A percentile compares a stretch with the other conserved stretches of the same genome.
Evolutionary conservation across 495 filamentous ascomycete genomes (phyloP).

Genomic region (Xylaria curta): DNA sequence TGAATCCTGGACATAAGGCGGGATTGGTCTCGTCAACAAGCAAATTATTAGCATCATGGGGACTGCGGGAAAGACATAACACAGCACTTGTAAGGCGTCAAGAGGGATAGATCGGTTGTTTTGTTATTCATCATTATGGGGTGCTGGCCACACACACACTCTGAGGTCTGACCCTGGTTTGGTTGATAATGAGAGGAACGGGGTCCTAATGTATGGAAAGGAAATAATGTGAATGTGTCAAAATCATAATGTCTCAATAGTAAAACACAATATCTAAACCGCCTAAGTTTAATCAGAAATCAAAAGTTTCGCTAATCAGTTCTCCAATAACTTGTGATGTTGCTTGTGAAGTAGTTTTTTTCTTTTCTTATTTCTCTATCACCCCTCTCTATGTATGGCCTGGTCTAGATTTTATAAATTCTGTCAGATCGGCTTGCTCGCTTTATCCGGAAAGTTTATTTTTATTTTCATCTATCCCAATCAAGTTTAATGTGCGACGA

Average conservation of each 20-base stretch:
- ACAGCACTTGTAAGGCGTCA: conserved; percentile 18
- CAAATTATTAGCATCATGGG: conserved; percentile 16
- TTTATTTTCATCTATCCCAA: not conserved
- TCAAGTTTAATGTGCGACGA: not conserved
- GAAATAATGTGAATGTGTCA: conserved; percentile 37
- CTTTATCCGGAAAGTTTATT: not conserved
- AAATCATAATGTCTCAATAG: conserved; percentile 44
- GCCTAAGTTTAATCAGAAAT: conserved; percentile 4
- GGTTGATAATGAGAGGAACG: not conserved
- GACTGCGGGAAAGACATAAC: not conserved
- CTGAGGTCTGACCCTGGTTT: not conserved
- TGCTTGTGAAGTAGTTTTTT: not conserved
- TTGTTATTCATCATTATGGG: conserved; percentile 4
- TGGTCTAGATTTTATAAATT: not conserved
- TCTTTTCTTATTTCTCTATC: not conserved
- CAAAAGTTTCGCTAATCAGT: not conserved
- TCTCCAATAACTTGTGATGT: not conserved
- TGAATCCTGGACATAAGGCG: conserved; percentile 21
- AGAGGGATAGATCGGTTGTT: conserved; percentile 14
- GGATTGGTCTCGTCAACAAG: conserved; percentile 3
- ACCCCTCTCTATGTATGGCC: not conserved
- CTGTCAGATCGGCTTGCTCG: conserved; percentile 7
- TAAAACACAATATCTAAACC: conserved; percentile 25
- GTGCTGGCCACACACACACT: not conserved
- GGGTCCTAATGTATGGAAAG: not conserved